Evolutionary conservation across 2,329 filamentous ascomycete genomes (phyloP), one percentile per base, ranked within the genome.

Genomic region (Helminthosporium solani): DNA sequence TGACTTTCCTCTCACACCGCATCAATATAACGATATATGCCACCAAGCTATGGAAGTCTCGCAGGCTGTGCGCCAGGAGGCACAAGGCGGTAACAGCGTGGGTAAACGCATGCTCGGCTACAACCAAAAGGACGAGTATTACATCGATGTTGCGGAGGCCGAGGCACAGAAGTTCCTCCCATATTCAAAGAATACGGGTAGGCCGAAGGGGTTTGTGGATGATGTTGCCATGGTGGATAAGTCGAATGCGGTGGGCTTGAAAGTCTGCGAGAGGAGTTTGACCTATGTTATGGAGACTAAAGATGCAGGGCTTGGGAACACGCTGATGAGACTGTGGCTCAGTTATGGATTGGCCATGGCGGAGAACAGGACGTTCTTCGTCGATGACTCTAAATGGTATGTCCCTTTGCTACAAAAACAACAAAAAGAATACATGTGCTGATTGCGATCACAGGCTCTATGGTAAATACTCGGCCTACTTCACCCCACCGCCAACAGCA

Each of bases 321-420:
- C 86, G 1, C 70, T 96, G 48, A 84, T 95, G 79, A 80, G 85
- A 61, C 66, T 95, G 45, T 96, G 90, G 89, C 86, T 86, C 59
- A 85, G 88, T 20, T 95, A 94, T 64, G 88, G 88, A 3, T 72
- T 95, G 43, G 88, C 90, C 2, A 77, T 85, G 63, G 80, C 84
- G 48, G 87, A 95, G 64, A 81, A 81, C 12, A 78, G 89, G 19
- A 77, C 83, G 1, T 95, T 95, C 70, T 95, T 95, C 72, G 76
- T 95, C 52, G 88, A 95, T 58, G 90, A 95, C 69, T 83, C 86
- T 6, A 79, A 85, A 54, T 95, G 90, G 80, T 77, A 67, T 44
- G 67, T 11, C 14, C 14, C 19, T 23, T 21, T 23, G 11, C 21
- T n/a, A n/a, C n/a, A n/a, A n/a, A 8, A 6, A 33, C 14, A 38